Evolutionary conservation across 306 rosid species (phyloP).

Genomic region (Pterocarpus santalinus): DNA sequence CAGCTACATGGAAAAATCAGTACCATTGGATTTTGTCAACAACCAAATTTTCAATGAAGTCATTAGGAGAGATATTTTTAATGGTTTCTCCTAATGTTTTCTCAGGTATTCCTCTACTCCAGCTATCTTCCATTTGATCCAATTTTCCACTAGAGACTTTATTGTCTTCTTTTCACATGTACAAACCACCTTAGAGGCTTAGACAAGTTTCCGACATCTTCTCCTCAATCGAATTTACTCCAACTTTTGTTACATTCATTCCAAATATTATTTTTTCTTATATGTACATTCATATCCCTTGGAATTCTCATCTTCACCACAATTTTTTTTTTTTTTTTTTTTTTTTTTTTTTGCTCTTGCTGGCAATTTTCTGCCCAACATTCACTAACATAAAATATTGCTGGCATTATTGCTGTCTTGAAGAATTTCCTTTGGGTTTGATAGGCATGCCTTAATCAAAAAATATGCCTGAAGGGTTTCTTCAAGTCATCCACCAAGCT

Average conservation of each 20-base stretch:
- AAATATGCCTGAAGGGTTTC: neutral
- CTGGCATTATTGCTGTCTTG: neutral
- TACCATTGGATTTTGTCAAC: neutral
- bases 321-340: neutral
- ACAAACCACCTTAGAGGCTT: neutral
- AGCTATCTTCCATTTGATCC: neutral
- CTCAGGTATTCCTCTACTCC: neutral
- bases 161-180: neutral
- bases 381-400: neutral
- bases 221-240: neutral
- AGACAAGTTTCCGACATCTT: neutral
- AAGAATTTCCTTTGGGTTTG: slow-evolving; percentile 8
- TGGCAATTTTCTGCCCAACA: slow-evolving; percentile 1
- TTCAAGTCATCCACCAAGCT: slow-evolving; percentile 28
- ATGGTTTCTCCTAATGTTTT: slow-evolving; percentile 11
- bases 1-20: neutral
- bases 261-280: neutral
- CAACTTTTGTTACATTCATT: neutral
- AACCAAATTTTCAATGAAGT: neutral
- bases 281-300: neutral
- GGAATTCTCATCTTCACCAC: neutral
- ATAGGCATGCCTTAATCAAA: neutral
- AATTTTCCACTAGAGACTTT: neutral
- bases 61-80: neutral
- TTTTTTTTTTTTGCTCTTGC: too few species aligned